phyloP scores from a whole-genome alignment of 352 stramenopile genomes.

The Phytophthora fragariae region DNA sequence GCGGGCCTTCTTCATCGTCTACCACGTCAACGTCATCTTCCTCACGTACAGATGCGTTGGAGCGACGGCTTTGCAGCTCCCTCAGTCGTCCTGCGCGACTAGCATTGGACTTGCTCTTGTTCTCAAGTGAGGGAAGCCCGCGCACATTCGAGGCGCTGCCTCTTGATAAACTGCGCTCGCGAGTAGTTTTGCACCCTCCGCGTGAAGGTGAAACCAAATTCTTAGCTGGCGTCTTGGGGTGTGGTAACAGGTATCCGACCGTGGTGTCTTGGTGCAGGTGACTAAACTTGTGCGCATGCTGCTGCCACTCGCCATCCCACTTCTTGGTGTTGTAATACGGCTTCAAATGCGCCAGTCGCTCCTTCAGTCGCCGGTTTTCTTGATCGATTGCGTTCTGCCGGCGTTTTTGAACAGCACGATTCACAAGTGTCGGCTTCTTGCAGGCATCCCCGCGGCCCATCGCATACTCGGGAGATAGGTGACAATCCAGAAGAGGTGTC shows the following conservation, averaged over 20 bases:
- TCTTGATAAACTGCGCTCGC: slow-evolving; percentile 16
- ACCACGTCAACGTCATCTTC: slow-evolving; percentile 18
- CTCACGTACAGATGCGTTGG: slow-evolving; percentile 7
- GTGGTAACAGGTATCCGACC: slow-evolving; percentile 69
- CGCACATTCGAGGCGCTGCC: background rate
- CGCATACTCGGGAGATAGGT: slow-evolving; percentile 70
- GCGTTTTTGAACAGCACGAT: slow-evolving; percentile 58
- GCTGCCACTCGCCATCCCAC: slow-evolving; percentile 79
- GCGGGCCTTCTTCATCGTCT: slow-evolving; percentile 34
- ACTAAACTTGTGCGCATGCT: slow-evolving; percentile 59
- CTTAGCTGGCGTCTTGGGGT: slow-evolving; percentile 33
- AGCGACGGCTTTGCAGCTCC: slow-evolving; percentile 10
- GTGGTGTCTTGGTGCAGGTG: slow-evolving; percentile 76
- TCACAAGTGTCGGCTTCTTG: slow-evolving; percentile 73
- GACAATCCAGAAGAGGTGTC: slow-evolving; percentile 78
- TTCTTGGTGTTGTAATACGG: slow-evolving; percentile 76
- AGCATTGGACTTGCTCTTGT: slow-evolving; percentile 16
- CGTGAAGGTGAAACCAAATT: slow-evolving; percentile 12
- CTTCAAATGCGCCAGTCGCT: slow-evolving; percentile 63
- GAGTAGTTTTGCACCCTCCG: slow-evolving; percentile 24
- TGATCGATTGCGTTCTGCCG: slow-evolving; percentile 63
- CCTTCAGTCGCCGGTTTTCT: slow-evolving; percentile 71
- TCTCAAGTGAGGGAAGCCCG: slow-evolving; percentile 29
- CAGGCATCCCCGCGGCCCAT: slow-evolving; percentile 72
- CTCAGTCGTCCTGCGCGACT: slow-evolving; percentile 31